Evolutionary conservation across 2,329 filamentous ascomycete species (phyloP), one percentile per base, ranked within the genome.

Genomic region (Huntiella omanensis): DNA sequence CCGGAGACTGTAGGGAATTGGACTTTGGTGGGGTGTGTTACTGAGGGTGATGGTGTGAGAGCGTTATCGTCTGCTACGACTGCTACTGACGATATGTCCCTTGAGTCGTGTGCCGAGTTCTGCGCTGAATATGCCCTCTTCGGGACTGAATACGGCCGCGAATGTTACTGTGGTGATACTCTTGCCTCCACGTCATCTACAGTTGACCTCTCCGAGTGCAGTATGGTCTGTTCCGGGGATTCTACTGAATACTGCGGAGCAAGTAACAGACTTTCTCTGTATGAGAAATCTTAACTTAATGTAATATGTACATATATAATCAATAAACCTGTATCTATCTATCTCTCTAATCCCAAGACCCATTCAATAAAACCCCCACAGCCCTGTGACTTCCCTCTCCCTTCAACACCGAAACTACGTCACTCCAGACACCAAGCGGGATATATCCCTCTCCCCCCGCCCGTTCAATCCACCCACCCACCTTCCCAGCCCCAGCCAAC

Each of bases 401-500:
- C 22, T 28, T 28, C 22, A 28, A 10, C 22, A 28, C 22, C 6
- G 6, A 7, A 28, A 28, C 2, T 4, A 28, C 5, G 8, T 28
- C 22, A 28, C 22, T 28, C 22, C 22, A 28, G 6, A 28, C 22
- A 28, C 22, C 22, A 7, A 28, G 8, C 22, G 22, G 22, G 22
- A 28, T 10, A 28, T 28, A 28, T 10, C 22, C 22, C 22, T 28
- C 22, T 10, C 22, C 22, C 2, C 22, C 22, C 6, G 22, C 22
- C 6, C 22, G 22, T 3, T 28, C 22, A 28, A 28, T 10, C 22
- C 22, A 28, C 8, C 22, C 22, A 3, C 22, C 22, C 6, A 28
- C 22, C 22, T 28, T 28, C 8, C 22, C 22, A 28, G 8, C 8
- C 22, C 22, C 22, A 28, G 22, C 91, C 86, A 91, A 96, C 56